Evolutionary conservation across 2,329 filamentous ascomycete species (phyloP).

Genomic region (Aureobasidium pullulans): DNA sequence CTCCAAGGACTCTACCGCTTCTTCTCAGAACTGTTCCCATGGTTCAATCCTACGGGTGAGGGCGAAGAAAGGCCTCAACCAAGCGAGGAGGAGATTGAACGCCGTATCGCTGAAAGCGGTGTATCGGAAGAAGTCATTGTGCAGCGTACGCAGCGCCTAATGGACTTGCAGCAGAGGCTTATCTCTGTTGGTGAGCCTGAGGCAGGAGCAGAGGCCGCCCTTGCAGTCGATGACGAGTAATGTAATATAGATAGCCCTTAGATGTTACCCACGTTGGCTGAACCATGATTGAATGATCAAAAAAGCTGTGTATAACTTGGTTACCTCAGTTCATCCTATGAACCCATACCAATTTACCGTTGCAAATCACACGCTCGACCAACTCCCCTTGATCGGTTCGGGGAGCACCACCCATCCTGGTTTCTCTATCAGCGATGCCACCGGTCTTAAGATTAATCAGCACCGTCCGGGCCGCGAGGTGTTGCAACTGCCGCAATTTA

Average conservation of each 20-base stretch:
- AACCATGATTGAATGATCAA: background rate
- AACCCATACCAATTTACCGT: no score
- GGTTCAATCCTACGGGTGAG: slow-evolving; percentile 19
- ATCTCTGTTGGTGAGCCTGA: slow-evolving; percentile 13
- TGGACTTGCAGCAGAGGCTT: slow-evolving; percentile 22
- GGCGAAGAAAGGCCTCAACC: slow-evolving; percentile 16
- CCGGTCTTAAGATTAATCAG: background rate
- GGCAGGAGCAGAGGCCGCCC: background rate
- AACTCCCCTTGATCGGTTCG: no score
- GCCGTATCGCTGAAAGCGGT: slow-evolving; percentile 22
- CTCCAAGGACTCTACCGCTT: slow-evolving; percentile 23
- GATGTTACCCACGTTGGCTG: background rate
- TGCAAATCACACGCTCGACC: no score
- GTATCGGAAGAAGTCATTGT: slow-evolving; percentile 21
- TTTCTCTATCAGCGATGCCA: no score
- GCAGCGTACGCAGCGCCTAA: slow-evolving; percentile 22
- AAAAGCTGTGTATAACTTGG: background rate
- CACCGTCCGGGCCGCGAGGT: background rate
- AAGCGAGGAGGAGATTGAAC: slow-evolving; percentile 23
- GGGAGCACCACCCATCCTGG: no score
- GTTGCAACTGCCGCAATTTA: no score
- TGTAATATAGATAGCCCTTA: background rate
- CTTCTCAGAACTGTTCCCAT: slow-evolving; percentile 25
- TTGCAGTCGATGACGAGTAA: background rate
- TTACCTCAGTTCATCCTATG: no score